Evolutionary conservation across 768 basidiomycete species (phyloP).

Genomic region (Trametes cinnabarina): DNA sequence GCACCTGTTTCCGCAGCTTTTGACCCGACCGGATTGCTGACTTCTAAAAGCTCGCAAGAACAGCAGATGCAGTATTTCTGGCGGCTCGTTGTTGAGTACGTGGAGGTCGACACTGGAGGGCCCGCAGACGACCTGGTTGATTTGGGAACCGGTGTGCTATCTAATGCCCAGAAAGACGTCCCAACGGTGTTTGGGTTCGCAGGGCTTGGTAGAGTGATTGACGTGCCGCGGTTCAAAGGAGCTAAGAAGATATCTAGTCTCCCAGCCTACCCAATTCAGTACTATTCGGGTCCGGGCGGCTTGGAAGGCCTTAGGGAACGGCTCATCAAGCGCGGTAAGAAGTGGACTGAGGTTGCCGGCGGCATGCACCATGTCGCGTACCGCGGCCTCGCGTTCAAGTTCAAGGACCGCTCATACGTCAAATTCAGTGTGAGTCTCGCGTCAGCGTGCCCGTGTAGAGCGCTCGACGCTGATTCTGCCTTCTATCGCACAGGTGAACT

Average conservation of each 20-base stretch:
- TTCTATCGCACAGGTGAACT: slow-evolving; percentile 54
- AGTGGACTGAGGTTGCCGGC: slow-evolving; percentile 49
- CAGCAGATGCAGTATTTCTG: slow-evolving; percentile 41
- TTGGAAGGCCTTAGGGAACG: slow-evolving; percentile 40
- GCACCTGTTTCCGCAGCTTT: slow-evolving; percentile 17
- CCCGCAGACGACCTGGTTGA: slow-evolving; percentile 2
- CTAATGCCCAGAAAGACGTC: background rate
- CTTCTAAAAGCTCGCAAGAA: slow-evolving; percentile 15
- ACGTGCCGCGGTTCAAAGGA: slow-evolving; percentile 46
- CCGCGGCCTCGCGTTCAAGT: slow-evolving; percentile 47
- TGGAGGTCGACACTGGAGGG: slow-evolving; percentile 40
- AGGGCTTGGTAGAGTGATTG: slow-evolving; percentile 29
- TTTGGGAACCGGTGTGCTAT: background rate
- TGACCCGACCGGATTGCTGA: slow-evolving; percentile 23
- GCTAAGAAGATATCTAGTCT: slow-evolving; percentile 49
- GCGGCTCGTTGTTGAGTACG: slow-evolving; percentile 51
- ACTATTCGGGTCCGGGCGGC: slow-evolving; percentile 40
- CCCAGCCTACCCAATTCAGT: slow-evolving; percentile 53
- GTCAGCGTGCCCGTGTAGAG: too few relatives aligned
- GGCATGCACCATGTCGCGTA: slow-evolving; percentile 59
- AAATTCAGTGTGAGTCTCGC: slow-evolving; percentile 46
- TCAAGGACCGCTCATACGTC: slow-evolving; percentile 32
- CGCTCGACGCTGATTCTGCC: too few relatives aligned
- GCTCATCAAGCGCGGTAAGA: slow-evolving; percentile 50
- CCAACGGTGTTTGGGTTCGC: slow-evolving; percentile 24